phyloP scores from a whole-genome alignment of 2,329 filamentous ascomycete species.

The Xylariaceae sp. region DNA sequence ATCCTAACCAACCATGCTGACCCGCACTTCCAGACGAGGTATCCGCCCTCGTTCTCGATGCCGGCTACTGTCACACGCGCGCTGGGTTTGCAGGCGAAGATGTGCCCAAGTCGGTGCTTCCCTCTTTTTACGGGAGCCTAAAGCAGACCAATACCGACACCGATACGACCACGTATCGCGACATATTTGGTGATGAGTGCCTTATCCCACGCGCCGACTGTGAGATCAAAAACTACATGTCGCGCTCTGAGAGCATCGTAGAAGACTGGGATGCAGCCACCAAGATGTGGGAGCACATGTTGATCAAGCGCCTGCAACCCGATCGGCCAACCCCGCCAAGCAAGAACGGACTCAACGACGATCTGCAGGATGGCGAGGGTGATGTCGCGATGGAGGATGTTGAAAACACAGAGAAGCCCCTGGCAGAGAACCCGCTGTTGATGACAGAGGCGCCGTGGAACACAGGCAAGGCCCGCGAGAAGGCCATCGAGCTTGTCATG shows the following conservation, averaged over 20 bases:
- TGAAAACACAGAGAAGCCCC: conserved; percentile 68
- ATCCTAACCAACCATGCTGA: conserved; percentile 10
- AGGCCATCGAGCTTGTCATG: conserved; percentile 93
- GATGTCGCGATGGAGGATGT: conserved; percentile 55
- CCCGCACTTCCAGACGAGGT: conserved; percentile 70
- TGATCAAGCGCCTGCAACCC: conserved; percentile 83
- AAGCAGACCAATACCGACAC: conserved; percentile 43
- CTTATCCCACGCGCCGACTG: conserved; percentile 72
- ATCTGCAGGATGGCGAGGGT: conserved; percentile 57
- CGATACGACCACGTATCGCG: conserved; percentile 32
- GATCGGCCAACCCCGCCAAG: conserved; percentile 64
- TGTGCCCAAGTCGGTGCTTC: conserved; percentile 87
- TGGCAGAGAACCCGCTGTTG: conserved; percentile 85
- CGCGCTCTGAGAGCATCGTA: conserved; percentile 73
- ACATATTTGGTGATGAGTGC: conserved; percentile 86
- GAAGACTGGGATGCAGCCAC: conserved; percentile 94
- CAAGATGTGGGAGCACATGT: conserved; percentile 87
- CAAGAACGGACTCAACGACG: conserved; percentile 75
- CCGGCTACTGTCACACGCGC: conserved; percentile 85
- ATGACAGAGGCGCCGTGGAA: conserved; percentile 97
- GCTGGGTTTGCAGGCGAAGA: conserved; percentile 98
- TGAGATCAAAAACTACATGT: conserved; percentile 90
- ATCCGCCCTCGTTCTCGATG: conserved; percentile 92
- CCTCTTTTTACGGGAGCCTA: conserved; percentile 77
- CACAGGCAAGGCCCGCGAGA: conserved; percentile 79